A percentile compares a stretch with the other conserved stretches of the same genome.
Evolutionary conservation across 1,139 yeast species (phyloP).

Genomic region (Sugiyamaella xylanicola): DNA sequence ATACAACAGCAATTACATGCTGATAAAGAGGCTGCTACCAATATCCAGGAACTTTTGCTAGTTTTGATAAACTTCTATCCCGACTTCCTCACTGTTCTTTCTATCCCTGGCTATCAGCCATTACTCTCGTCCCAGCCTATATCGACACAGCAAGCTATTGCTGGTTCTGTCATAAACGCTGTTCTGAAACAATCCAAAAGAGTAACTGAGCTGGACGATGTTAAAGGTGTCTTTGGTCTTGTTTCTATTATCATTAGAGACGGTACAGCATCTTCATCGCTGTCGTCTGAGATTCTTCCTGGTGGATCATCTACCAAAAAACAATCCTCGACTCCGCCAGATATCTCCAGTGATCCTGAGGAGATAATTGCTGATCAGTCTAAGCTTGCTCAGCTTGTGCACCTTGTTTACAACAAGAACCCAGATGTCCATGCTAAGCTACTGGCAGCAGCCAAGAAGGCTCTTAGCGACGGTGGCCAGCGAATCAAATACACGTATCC

Average conservation of each 20-base stretch:
- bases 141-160: conserved; percentile 43
- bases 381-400: conserved; percentile 69
- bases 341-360: conserved; percentile 27
- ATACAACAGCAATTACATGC: conserved; percentile 16
- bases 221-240: conserved; percentile 45
- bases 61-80: conserved; percentile 56
- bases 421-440: conserved; percentile 57
- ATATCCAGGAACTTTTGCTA: conserved; percentile 58
- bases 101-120: conserved; percentile 42
- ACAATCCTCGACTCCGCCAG: conserved; percentile 24
- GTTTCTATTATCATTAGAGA: conserved; percentile 43
- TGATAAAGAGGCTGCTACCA: conserved; percentile 38
- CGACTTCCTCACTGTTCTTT: conserved; percentile 41
- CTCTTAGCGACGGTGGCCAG: conserved; percentile 55
- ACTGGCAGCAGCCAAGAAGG: conserved; percentile 57
- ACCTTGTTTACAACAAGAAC: conserved; percentile 56
- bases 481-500: conserved; percentile 72
- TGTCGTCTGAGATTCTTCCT: conserved; percentile 18
- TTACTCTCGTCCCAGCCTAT: conserved; percentile 44
- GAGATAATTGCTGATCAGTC: conserved; percentile 57
- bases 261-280: conserved; percentile 24
- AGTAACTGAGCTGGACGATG: conserved; percentile 40
- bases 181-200: conserved; percentile 36
- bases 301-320: conserved; percentile 23
- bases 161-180: conserved; percentile 42